phyloP scores from a whole-genome alignment of 2,329 filamentous ascomycete genomes.

The Calonectria honghensis region DNA sequence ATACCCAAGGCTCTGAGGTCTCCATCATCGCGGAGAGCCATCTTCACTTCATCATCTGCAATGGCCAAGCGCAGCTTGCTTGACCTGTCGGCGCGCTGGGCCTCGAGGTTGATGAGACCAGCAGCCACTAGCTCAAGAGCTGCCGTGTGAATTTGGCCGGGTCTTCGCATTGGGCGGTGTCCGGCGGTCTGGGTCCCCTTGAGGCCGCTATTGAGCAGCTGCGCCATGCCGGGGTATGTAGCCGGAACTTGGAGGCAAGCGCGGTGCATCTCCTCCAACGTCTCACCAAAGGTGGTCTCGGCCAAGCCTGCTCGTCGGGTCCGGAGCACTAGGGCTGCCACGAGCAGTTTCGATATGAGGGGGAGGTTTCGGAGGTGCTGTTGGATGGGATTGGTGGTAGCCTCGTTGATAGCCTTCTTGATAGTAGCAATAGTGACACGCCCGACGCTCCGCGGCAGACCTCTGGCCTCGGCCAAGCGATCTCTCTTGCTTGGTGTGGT shows the following conservation, averaged over 20 bases:
- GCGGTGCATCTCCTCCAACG: conserved; percentile 83
- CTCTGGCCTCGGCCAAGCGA: conserved; percentile 53
- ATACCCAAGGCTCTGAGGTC: conserved; percentile 89
- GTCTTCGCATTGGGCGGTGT: conserved; percentile 58
- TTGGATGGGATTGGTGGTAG: conserved; percentile 93
- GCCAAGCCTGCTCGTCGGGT: conserved; percentile 88
- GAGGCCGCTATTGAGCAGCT: conserved; percentile 58
- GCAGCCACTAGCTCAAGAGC: conserved; percentile 90
- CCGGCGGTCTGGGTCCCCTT: conserved; percentile 53
- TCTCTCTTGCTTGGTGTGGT: conserved; percentile 77
- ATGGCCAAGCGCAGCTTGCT: conserved; percentile 91
- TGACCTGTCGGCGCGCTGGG: conserved; percentile 86
- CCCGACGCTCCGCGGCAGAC: conserved; percentile 54
- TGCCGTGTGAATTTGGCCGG: conserved; percentile 76
- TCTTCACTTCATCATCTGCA: conserved; percentile 91
- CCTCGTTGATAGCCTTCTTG: conserved; percentile 95
- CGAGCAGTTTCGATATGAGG: conserved; percentile 87
- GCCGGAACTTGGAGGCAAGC: conserved; percentile 60
- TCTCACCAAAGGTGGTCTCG: conserved; percentile 91
- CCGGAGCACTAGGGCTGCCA: conserved; percentile 87
- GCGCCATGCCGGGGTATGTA: conserved; percentile 61
- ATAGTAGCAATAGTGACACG: conserved; percentile 94
- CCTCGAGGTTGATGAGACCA: conserved; percentile 90
- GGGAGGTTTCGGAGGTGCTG: conserved; percentile 90
- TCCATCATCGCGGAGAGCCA: conserved; percentile 90